Evolutionary conservation across 2,329 filamentous ascomycete species (phyloP), one percentile per base, ranked within the genome.

Genomic region (Lecanoromycetidae sp.): DNA sequence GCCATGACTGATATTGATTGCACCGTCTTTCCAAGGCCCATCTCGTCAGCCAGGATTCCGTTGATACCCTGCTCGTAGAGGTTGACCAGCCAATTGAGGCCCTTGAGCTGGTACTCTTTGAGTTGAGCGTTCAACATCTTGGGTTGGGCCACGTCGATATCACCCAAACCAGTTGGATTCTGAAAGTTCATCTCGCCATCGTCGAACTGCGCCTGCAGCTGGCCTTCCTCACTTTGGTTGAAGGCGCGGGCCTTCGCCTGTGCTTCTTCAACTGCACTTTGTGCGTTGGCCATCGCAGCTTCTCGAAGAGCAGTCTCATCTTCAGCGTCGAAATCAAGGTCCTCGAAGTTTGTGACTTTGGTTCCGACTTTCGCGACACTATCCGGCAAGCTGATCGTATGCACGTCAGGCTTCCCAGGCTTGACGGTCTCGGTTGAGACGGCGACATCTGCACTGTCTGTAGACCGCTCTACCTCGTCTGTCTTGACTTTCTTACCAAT

Each of bases 161-260:
- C 88, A 57, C 90, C 90, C 57, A 98, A 75, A 59, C 90, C 91
- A 3, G 88, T 91, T 0, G 91, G 91, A 62, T 98, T 96, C 68
- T 98, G 91, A 72, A 98, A 98, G 69, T 98, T 98, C 84, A 98
- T 86, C 68, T 98, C 91, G 57, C 88, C 90, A 59, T 95, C 88
- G 50, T 95, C 87, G 55, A 91, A 84, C 64, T 84, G 79, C 49
- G 77, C 78, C 59, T 52, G 50, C 23, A 80, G 77, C 27, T 46
- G 25, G 44, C 78, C 71, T 36, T 79, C 71, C 8, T 74, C 72
- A 51, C 87, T 80, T 8, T 74, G 72, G 68, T 96, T 94, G 74
- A 98, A 98, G 8, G 85, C 85, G 43, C 87, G 81, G 1, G 91
- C 91, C 63, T 91, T 88, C 63, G 87, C 81, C 63, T 95, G 87